Base-by-base conservation (phyloP, 305 asterid genomes). In the Andrographis paniculata region DNA sequence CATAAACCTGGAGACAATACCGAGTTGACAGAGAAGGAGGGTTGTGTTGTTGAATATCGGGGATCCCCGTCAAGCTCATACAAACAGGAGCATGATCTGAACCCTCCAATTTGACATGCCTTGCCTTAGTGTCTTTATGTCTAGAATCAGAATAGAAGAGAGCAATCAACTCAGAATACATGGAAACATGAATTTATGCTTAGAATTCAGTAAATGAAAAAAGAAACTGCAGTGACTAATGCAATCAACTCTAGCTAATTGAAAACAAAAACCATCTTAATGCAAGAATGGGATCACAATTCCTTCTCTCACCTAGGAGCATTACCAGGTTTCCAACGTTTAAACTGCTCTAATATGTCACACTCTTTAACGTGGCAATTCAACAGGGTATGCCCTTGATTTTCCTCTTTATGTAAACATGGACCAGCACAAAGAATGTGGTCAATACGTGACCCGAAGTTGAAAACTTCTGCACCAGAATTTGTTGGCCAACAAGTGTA, bases 61-160 rank as follows among this genome's bases (percentile, higher is more conserved):
- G 92, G 47, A 89, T 71, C 53, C 64, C 91, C 19, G 48, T 59
- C 68, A 89, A 73, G 64, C 65, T 68, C 67, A 60, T 17, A 58
- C 64, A 82, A 37, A 89, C 96, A 46, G 98, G 98, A 74, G 65
- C 96, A 60, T 89, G 98, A 71, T 89, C 98, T 0, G 96, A 89
- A 30, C 98, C 98, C 74, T 85, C 95, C 78, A 78, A 47, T 77
- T 89, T 85, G 60, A 65, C 67, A 68, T 70, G 74, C 71, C 81
- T 80, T 19, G 77, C 80, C 43, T 60, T 59, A 28, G 45, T 60
- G 20, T 48, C 72, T 52, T 66, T 59, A 57, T 64, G 71, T 58
- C 68, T 69, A 42, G 13, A 50, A 47, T 17, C 12, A 13, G n/a
- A 13, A 11, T 40, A 12, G 18, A 11, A 15, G 21, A 5, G 51